phyloP scores from a whole-genome alignment of 2,329 filamentous ascomycete genomes.

The Exophiala sideris region DNA sequence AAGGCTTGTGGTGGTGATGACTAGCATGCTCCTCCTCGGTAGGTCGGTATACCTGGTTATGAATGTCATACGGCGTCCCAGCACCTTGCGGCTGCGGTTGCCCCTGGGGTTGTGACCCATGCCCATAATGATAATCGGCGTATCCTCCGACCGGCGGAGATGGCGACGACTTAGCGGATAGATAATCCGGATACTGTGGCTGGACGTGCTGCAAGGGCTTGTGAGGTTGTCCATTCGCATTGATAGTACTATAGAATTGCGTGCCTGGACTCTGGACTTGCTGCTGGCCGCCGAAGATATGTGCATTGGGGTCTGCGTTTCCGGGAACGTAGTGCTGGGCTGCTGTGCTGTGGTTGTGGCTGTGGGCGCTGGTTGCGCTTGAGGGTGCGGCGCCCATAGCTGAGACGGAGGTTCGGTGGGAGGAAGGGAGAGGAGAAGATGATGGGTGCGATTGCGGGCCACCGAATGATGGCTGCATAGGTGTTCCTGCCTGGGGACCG shows the following conservation, averaged over 20 bases:
- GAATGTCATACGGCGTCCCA: constrained; percentile 39
- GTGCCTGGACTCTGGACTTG: constrained; percentile 29
- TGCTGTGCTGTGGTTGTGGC: constrained; percentile 16
- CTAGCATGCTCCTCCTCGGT: constrained; percentile 41
- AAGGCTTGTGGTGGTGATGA: constrained; percentile 31
- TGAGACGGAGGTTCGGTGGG: constrained; percentile 19
- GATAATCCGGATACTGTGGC: constrained; percentile 34
- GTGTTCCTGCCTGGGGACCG: constrained; percentile 18
- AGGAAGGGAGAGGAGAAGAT: constrained; percentile 14
- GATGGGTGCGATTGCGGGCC: not conserved
- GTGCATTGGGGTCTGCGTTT: constrained; percentile 20
- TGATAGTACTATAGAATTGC: constrained; percentile 30
- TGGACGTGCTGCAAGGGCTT: constrained; percentile 33
- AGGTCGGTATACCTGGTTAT: constrained; percentile 46
- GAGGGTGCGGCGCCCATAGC: constrained; percentile 8
- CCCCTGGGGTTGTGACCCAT: constrained; percentile 26
- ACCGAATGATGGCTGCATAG: not conserved
- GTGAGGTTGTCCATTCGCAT: constrained; percentile 22
- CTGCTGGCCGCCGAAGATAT: constrained; percentile 11
- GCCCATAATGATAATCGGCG: constrained; percentile 42
- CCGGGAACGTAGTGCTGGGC: constrained; percentile 20
- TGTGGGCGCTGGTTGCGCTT: constrained; percentile 12
- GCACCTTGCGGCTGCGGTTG: constrained; percentile 7
- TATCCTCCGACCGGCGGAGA: constrained; percentile 36
- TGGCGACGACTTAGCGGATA: constrained; percentile 28